Percentiles rank a stretch among this genome's conserved stretches.
Conservation (phyloP, 1,139 yeast genomes). For the Nematodospora anomalae region DNA sequence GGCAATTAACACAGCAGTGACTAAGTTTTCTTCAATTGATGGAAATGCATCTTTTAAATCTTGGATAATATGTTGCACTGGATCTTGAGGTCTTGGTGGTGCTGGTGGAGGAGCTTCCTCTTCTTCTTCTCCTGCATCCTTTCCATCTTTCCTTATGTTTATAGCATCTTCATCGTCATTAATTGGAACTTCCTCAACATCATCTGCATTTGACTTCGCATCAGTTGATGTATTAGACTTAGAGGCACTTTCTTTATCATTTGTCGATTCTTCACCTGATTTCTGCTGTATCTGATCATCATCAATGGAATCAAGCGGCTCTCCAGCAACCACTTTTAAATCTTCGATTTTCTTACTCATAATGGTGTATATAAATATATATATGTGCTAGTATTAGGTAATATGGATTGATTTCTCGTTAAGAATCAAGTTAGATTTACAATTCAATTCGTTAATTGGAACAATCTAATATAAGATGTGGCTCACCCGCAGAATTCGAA, state of each 20-base stretch:
- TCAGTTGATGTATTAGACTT: slow-evolving; percentile 6
- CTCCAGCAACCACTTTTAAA: slow-evolving; percentile 35
- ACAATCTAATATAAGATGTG: too few species aligned
- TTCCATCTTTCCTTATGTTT: slow-evolving; percentile 10
- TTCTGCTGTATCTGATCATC: slow-evolving; percentile 10
- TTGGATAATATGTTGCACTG: slow-evolving; percentile 50
- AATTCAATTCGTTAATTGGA: too few species aligned
- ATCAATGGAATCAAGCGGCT: slow-evolving; percentile 32
- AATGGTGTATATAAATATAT: too few species aligned
- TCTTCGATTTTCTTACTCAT: slow-evolving; percentile 23
- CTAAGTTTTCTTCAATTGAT: slow-evolving; percentile 60
- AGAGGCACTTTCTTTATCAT: slow-evolving; percentile 9
- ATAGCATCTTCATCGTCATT: slow-evolving; percentile 10
- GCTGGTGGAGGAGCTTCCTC: slow-evolving; percentile 57
- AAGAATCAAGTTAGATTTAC: too few species aligned
- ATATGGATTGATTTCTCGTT: too few species aligned
- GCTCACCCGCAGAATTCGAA: too few species aligned
- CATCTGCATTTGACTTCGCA: slow-evolving; percentile 6
- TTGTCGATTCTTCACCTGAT: slow-evolving; percentile 3
- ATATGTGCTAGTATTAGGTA: too few species aligned
- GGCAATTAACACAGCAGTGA: slow-evolving; percentile 82
- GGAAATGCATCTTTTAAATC: slow-evolving; percentile 85
- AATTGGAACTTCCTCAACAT: slow-evolving; percentile 16
- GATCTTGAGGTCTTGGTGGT: slow-evolving; percentile 70
- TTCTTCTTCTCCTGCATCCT: slow-evolving; percentile 12